phyloP scores from a whole-genome alignment of 2,329 filamentous ascomycete genomes.

The Ploettnerulaceae sp. region DNA sequence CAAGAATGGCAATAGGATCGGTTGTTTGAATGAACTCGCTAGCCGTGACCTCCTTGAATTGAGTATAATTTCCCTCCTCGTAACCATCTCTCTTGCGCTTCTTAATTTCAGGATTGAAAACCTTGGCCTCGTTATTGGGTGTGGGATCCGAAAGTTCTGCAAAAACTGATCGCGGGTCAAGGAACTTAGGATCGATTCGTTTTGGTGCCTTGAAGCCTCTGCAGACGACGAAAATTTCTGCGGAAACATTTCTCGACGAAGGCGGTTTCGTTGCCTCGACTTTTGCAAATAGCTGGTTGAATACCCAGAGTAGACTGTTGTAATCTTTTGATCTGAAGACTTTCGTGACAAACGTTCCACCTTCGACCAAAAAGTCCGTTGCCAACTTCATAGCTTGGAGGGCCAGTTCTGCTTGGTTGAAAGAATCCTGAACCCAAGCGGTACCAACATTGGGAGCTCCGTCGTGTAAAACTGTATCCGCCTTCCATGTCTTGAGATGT shows the following conservation, averaged over 20 bases:
- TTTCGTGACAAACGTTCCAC: conserved; percentile 94
- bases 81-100: conserved; percentile 98
- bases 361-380: conserved; percentile 84
- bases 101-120: conserved; percentile 96
- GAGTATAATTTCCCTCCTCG: conserved; percentile 89
- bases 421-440: conserved; percentile 97
- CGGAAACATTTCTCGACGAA: conserved; percentile 90
- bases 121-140: conserved; percentile 95
- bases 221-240: conserved; percentile 98
- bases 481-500: conserved; percentile 94
- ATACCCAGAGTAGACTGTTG: conserved; percentile 92
- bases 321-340: conserved; percentile 97
- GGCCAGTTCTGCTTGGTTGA: conserved; percentile 91
- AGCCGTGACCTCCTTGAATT: conserved; percentile 83
- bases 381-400: conserved; percentile 89
- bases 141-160: conserved; percentile 81
- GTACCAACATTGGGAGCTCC: conserved; percentile 97
- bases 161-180: conserved; percentile 86
- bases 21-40: conserved; percentile 91
- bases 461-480: conserved; percentile 91
- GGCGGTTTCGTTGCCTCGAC: conserved; percentile 98
- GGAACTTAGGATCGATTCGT: conserved; percentile 82
- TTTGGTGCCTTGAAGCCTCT: conserved; percentile 94
- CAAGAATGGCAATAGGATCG: conserved; percentile 90
- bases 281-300: conserved; percentile 92